Conservation (phyloP, 768 basidiomycete genomes). For the Hirschioporus abietinus region DNA sequence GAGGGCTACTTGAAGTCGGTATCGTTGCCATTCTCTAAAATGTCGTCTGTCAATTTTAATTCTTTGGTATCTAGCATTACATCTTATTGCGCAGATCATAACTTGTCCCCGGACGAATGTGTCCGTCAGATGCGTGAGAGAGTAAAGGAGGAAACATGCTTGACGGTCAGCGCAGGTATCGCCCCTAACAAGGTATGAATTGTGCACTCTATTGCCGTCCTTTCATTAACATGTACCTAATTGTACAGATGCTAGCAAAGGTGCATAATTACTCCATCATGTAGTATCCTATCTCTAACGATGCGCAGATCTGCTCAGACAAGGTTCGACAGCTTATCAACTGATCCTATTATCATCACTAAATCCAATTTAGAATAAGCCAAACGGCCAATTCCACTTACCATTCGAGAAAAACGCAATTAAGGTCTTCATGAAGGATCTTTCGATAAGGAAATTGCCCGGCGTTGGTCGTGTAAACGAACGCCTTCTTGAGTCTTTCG, state of each 20-base stretch:
- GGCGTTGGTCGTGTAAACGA: constrained; percentile 92
- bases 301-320: constrained; percentile 80
- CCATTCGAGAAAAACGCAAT: constrained; percentile 60
- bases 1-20: constrained; percentile 89
- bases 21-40: neutral
- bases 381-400: constrained; percentile 85
- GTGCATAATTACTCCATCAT: constrained; percentile 30
- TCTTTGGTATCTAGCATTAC: constrained; percentile 57
- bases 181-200: constrained; percentile 83
- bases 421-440: constrained; percentile 68
- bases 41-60: neutral
- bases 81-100: constrained; percentile 65
- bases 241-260: constrained; percentile 81
- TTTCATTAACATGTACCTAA: constrained; percentile 13
- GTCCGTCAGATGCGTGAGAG: constrained; percentile 70
- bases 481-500: constrained; percentile 78
- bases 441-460: constrained; percentile 83
- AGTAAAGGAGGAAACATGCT: constrained; percentile 70
- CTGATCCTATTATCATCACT: constrained; percentile 5
- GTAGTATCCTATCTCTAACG: neutral
- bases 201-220: constrained; percentile 13
- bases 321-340: constrained; percentile 40
- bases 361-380: constrained; percentile 65
- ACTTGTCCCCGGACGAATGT: constrained; percentile 63
- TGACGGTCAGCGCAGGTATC: constrained; percentile 94